Conservation (phyloP, 139 green algal species). For the Chlamydomonas schloesseri region DNA sequence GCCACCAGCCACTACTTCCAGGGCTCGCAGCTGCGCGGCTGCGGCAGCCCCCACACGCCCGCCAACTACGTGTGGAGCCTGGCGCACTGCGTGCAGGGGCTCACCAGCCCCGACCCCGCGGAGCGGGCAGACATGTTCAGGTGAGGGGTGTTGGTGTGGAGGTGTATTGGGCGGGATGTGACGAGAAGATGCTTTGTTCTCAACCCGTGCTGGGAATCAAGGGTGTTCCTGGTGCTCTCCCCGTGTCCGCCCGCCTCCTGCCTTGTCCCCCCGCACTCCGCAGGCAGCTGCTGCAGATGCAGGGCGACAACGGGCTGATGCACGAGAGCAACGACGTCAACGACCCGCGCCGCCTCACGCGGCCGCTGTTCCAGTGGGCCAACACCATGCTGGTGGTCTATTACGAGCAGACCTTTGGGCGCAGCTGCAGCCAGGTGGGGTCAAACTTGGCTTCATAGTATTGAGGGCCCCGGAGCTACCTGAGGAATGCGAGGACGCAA, state of each 20-base stretch:
- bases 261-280: too few relatives aligned
- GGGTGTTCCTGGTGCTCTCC: too few relatives aligned
- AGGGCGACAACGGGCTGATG: conserved; percentile 70
- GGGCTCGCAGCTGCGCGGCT: conserved; percentile 54
- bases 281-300: conserved; percentile 51
- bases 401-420: conserved; percentile 31
- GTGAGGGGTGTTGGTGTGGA: background rate
- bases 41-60: conserved; percentile 70
- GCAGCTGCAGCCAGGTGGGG: conserved; percentile 30
- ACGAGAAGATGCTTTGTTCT: too few relatives aligned
- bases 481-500: background rate
- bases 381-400: conserved; percentile 41
- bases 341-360: background rate
- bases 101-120: conserved; percentile 44
- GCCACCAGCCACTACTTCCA: conserved; percentile 57
- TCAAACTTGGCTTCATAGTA: too few relatives aligned
- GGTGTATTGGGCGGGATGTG: background rate
- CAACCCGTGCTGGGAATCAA: too few relatives aligned
- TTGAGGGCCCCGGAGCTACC: background rate
- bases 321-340: conserved; percentile 61
- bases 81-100: conserved; percentile 53
- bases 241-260: background rate
- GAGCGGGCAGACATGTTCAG: conserved; percentile 42
- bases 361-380: conserved; percentile 40
- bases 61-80: conserved; percentile 65